These are phyloP conservation scores for Naganishia liquefaciens DNA, from an alignment of 1,284 basidiomycete genomes.

Conservation along the genomic window DNA sequence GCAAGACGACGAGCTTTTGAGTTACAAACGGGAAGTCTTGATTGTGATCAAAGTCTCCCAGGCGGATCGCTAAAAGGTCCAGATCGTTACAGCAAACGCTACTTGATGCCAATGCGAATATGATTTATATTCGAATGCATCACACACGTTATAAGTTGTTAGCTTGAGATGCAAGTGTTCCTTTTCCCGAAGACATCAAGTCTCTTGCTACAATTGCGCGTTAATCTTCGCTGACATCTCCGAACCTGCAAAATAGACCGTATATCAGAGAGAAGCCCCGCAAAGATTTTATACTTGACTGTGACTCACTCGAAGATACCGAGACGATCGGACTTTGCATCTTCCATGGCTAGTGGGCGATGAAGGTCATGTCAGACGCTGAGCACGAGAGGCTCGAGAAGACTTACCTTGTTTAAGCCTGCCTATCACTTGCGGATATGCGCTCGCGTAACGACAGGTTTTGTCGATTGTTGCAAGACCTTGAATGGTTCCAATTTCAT, in stretches of 20 bases:
- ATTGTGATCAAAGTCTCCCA: too few relatives aligned
- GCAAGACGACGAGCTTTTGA: too few relatives aligned
- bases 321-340: slow-evolving; percentile 71
- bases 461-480: slow-evolving; percentile 79
- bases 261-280: neutral
- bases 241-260: slow-evolving; percentile 37
- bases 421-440: slow-evolving; percentile 70
- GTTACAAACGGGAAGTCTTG: too few relatives aligned
- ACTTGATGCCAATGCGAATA: too few relatives aligned
- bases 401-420: slow-evolving; percentile 61
- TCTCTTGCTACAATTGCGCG: neutral
- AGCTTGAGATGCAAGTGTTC: too few relatives aligned
- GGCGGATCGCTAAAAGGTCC: too few relatives aligned
- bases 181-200: neutral
- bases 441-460: slow-evolving; percentile 68
- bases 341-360: slow-evolving; percentile 40
- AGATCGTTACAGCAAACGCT: too few relatives aligned
- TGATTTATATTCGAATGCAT: too few relatives aligned
- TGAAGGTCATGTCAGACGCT: neutral
- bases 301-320: slow-evolving; percentile 75
- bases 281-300: neutral
- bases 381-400: neutral
- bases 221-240: slow-evolving; percentile 49
- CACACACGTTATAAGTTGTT: too few relatives aligned
- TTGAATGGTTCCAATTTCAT: slow-evolving; percentile 11